Conservation (phyloP, 2,329 filamentous ascomycete genomes). For the Ophiostoma triangulosporum region DNA sequence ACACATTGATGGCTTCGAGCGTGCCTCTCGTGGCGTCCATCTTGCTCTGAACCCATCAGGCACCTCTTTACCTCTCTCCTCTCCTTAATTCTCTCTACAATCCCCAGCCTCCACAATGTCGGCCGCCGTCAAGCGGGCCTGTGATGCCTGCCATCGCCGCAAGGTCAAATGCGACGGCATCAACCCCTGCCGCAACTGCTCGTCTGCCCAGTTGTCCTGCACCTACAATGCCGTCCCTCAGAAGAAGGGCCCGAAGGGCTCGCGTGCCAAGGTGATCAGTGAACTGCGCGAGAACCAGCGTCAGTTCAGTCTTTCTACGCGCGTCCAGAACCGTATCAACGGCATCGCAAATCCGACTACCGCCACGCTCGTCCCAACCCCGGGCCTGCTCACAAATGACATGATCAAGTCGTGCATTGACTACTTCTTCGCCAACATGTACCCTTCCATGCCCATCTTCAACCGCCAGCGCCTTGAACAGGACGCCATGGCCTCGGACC, state of each 20-base stretch:
- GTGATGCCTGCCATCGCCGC: slow-evolving; percentile 60
- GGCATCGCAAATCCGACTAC: slow-evolving; percentile 34
- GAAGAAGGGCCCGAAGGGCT: slow-evolving; percentile 66
- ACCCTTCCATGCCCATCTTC: slow-evolving; percentile 49
- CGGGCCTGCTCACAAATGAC: slow-evolving; percentile 46
- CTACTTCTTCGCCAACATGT: slow-evolving; percentile 57
- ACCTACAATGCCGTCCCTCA: slow-evolving; percentile 64
- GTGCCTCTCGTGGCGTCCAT: neutral
- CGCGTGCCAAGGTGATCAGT: slow-evolving; percentile 61
- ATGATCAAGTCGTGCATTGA: slow-evolving; percentile 52
- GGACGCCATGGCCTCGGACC: slow-evolving; percentile 46
- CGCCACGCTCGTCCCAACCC: slow-evolving; percentile 37
- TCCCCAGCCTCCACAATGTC: slow-evolving; percentile 26
- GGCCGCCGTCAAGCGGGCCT: slow-evolving; percentile 47
- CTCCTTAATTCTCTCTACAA: no score
- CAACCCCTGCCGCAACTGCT: slow-evolving; percentile 59
- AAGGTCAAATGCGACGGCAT: slow-evolving; percentile 63
- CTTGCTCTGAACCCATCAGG: neutral
- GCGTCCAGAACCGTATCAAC: slow-evolving; percentile 46
- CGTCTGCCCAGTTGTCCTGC: slow-evolving; percentile 51
- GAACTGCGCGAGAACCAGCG: slow-evolving; percentile 57
- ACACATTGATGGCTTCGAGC: neutral
- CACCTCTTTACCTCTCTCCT: neutral
- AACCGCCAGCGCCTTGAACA: slow-evolving; percentile 44
- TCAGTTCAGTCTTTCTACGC: slow-evolving; percentile 48